phyloP scores from a whole-genome alignment of 371 early-diverging fungal genomes.

The Mortierella sp. region DNA sequence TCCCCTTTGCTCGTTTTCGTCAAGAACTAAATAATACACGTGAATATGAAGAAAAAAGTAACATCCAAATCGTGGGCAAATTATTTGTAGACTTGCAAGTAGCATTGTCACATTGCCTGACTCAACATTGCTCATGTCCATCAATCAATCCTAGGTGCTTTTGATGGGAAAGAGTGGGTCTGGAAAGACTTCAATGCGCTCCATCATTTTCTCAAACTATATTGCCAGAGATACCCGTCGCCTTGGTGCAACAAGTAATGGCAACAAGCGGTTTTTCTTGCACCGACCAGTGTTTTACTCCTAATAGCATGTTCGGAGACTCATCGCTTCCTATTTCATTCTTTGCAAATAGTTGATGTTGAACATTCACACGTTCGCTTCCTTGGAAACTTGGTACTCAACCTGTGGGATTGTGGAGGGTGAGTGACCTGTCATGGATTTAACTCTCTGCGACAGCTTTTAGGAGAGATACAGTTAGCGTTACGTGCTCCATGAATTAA shows the following conservation, averaged over 20 bases:
- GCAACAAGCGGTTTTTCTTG: background rate
- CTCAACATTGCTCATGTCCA: background rate
- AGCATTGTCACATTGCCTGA: background rate
- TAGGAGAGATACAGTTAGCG: no score
- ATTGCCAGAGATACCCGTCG: conserved; percentile 95
- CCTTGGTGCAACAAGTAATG: conserved; percentile 93
- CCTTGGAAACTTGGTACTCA: conserved; percentile 93
- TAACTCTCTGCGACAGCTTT: background rate
- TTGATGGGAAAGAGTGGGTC: conserved; percentile 98
- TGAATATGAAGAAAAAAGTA: conserved; percentile 12
- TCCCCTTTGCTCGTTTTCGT: background rate
- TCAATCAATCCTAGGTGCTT: conserved; percentile 74
- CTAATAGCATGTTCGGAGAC: background rate
- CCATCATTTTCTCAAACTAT: conserved; percentile 97
- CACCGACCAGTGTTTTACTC: background rate
- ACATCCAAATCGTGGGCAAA: background rate
- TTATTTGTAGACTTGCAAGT: background rate
- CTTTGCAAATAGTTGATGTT: conserved; percentile 82
- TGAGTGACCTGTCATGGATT: conserved; percentile 33
- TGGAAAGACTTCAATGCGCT: conserved; percentile 98
- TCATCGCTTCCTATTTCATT: background rate
- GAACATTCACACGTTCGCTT: conserved; percentile 96
- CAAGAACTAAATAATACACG: background rate
- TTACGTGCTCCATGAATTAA: background rate
- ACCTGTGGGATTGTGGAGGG: conserved; percentile 97